Evolutionary conservation across 371 early-diverging fungal genomes (phyloP).

Genomic region (Apophysomyces elegans): DNA sequence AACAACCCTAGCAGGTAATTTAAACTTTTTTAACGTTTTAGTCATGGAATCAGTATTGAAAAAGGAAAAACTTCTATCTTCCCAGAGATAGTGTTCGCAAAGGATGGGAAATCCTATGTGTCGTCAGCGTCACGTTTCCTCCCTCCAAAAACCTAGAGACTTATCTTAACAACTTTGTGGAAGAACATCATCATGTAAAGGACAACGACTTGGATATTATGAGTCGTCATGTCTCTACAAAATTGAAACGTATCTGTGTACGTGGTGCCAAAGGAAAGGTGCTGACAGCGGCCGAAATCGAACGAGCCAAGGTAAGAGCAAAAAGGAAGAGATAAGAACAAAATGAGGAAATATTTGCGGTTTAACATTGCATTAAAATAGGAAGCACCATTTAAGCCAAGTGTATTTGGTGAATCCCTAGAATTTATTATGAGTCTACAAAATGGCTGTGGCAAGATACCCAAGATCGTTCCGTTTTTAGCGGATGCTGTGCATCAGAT

Average conservation of each 20-base stretch:
- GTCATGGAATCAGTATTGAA: too few species aligned
- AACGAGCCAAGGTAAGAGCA: constrained; percentile 64
- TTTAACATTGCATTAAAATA: constrained; percentile 20
- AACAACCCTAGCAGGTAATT: constrained; percentile 77
- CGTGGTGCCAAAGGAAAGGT: constrained; percentile 85
- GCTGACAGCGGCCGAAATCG: constrained; percentile 77
- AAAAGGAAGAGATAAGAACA: constrained; percentile 4
- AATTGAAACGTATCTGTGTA: constrained; percentile 73
- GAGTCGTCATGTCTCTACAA: constrained; percentile 64
- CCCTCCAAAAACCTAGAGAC: constrained; percentile 90
- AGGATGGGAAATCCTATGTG: constrained; percentile 90
- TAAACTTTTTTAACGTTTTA: too few species aligned
- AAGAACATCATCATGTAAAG: constrained; percentile 57
- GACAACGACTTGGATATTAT: constrained; percentile 61
- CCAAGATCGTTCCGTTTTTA: constrained; percentile 86
- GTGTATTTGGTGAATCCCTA: constrained; percentile 93
- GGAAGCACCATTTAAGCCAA: constrained; percentile 85
- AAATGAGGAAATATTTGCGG: not conserved
- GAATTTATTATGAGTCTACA: constrained; percentile 80
- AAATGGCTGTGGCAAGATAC: constrained; percentile 58
- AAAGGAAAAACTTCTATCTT: not conserved
- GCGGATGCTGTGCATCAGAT: constrained; percentile 74
- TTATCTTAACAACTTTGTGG: constrained; percentile 82
- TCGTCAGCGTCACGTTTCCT: constrained; percentile 84
- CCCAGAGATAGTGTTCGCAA: constrained; percentile 67